Conservation (phyloP, 768 basidiomycete genomes). For the Mycena galopus region DNA sequence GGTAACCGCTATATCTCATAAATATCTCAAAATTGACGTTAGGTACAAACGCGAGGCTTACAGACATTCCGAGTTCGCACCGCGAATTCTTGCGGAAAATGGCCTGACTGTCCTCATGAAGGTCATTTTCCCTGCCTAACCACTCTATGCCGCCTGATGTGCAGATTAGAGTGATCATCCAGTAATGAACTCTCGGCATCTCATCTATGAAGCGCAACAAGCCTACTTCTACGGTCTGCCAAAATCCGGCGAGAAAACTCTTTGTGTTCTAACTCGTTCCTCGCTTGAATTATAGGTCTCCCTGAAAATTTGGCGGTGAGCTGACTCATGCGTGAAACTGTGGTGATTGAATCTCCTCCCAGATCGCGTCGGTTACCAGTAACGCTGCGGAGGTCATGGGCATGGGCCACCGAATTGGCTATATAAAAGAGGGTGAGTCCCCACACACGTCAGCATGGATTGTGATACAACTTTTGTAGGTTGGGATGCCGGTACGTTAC, state of each 20-base stretch:
- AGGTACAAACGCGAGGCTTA: conserved; percentile 89
- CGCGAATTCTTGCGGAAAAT: conserved; percentile 76
- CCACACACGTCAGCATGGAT: neutral
- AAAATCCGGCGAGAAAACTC: too few relatives aligned
- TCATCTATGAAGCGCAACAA: conserved; percentile 88
- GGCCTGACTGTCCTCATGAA: conserved; percentile 83
- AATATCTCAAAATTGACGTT: conserved; percentile 12
- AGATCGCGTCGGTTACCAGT: conserved; percentile 69
- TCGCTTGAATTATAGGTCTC: too few relatives aligned
- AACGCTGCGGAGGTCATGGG: conserved; percentile 81
- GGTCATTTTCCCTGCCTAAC: conserved; percentile 49
- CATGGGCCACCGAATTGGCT: conserved; percentile 87
- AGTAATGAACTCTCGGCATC: conserved; percentile 75
- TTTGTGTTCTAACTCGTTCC: too few relatives aligned
- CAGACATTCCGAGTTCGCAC: conserved; percentile 83
- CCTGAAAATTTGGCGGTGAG: conserved; percentile 68
- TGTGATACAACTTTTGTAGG: conserved; percentile 51
- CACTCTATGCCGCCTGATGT: neutral
- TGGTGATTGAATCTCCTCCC: neutral
- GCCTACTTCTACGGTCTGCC: conserved; percentile 86
- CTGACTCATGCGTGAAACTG: neutral
- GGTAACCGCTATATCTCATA: neutral
- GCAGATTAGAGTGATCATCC: conserved; percentile 73
- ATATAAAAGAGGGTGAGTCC: conserved; percentile 69
- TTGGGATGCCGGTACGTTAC: conserved; percentile 76